phyloP scores from a whole-genome alignment of 768 basidiomycete species.

The Hemileccinum impolitum region DNA sequence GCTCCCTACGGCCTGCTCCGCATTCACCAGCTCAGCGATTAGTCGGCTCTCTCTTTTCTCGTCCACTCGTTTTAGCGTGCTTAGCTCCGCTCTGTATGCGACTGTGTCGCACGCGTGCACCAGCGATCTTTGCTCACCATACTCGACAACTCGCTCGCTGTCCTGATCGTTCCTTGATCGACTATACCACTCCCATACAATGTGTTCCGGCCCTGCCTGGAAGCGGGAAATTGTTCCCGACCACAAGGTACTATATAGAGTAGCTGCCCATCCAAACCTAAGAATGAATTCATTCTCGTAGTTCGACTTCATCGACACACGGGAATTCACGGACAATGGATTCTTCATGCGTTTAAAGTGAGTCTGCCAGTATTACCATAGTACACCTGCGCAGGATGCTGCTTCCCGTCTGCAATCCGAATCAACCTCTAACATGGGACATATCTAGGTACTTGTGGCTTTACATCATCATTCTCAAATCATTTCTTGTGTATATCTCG shows the following conservation, averaged over 20 bases:
- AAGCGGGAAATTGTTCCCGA: constrained; percentile 96
- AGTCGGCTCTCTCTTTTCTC: constrained; percentile 22
- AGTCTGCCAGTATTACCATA: constrained; percentile 15
- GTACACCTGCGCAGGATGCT: background rate
- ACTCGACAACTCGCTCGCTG: constrained; percentile 21
- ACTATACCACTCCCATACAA: constrained; percentile 12
- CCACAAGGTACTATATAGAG: constrained; percentile 71
- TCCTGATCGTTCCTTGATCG: constrained; percentile 18
- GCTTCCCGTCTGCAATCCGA: background rate
- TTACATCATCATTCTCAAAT: constrained; percentile 91
- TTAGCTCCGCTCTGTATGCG: constrained; percentile 26
- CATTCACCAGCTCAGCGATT: constrained; percentile 2
- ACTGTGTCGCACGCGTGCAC: constrained; percentile 33
- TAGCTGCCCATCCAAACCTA: background rate
- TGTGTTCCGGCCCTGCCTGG: constrained; percentile 74
- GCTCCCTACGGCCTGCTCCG: constrained; percentile 13
- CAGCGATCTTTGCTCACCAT: constrained; percentile 25
- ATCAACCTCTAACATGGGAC: constrained; percentile 10
- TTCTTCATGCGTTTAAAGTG: constrained; percentile 86
- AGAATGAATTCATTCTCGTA: constrained; percentile 30
- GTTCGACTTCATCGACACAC: constrained; percentile 97
- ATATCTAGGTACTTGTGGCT: constrained; percentile 80
- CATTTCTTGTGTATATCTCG: constrained; percentile 92
- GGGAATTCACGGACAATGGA: constrained; percentile 87
- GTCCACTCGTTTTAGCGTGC: constrained; percentile 20